Evolutionary conservation across 257 asterid species (phyloP), one percentile per base, ranked within the genome.

Genomic region (Oldenlandia corymbosa): DNA sequence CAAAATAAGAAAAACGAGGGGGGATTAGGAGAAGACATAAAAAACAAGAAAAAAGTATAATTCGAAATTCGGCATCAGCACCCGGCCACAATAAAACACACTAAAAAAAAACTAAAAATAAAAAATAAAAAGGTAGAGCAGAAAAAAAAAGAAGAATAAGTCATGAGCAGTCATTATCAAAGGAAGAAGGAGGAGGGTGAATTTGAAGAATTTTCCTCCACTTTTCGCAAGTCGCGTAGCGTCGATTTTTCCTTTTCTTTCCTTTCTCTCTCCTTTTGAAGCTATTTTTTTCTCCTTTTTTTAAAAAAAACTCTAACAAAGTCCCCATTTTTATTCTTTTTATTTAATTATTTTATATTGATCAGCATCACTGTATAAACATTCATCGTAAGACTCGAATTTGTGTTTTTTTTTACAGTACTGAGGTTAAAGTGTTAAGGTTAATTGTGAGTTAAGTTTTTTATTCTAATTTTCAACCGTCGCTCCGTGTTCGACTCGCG

Each of bases 401-500:
- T n/a, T n/a, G n/a, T n/a, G n/a, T n/a, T n/a, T n/a, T n/a, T n/a
- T n/a, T n/a, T n/a, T n/a, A n/a, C n/a, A n/a, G n/a, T n/a, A n/a
- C n/a, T n/a, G n/a, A n/a, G n/a, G n/a, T n/a, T n/a, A n/a, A n/a
- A n/a, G n/a, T n/a, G n/a, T n/a, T n/a, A n/a, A n/a, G n/a, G n/a
- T n/a, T n/a, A n/a, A n/a, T n/a, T n/a, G n/a, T n/a, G n/a, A n/a
- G n/a, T n/a, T n/a, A n/a, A n/a, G n/a, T n/a, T n/a, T n/a, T n/a
- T n/a, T n/a, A n/a, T n/a, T n/a, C n/a, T n/a, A n/a, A 34, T 4
- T 21, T 42, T 73, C 84, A 81, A 80, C 92, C 71, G 96, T 75
- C 81, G 75, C 81, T 72, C 96, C 97, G 97, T 67, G 97, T 87
- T 87, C 83, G 74, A 75, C 86, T 90, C 97, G 95, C 86, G 94